Evolutionary conservation across 305 asterid genomes (phyloP).

Genomic region (Plantago coronopus): DNA sequence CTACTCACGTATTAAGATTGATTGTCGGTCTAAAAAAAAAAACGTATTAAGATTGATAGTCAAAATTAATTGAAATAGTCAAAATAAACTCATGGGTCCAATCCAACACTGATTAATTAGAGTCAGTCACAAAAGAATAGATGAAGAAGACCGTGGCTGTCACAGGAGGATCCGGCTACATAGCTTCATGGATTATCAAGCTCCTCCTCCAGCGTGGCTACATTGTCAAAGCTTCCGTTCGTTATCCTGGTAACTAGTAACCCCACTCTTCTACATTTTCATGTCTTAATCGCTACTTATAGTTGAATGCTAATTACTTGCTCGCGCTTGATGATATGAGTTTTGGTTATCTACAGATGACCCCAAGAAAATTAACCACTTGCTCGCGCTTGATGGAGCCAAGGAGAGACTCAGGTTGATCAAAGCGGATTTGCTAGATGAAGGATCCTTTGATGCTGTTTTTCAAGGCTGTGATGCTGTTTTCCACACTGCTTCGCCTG

Average conservation of each 20-base stretch:
- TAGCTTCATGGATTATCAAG: slow-evolving; percentile 30
- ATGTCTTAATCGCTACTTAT: not conserved
- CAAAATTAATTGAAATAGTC: too few relatives aligned
- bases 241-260: slow-evolving; percentile 17
- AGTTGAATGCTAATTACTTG: not conserved
- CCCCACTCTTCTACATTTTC: not conserved
- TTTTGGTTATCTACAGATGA: slow-evolving; percentile 22
- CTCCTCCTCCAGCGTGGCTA: slow-evolving; percentile 25
- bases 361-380: slow-evolving; percentile 33
- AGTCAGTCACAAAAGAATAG: too few relatives aligned
- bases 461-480: slow-evolving; percentile 45
- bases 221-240: slow-evolving; percentile 30
- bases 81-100: too few relatives aligned
- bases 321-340: not conserved
- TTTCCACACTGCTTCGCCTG: slow-evolving; percentile 34
- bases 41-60: too few relatives aligned
- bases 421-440: slow-evolving; percentile 39
- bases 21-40: too few relatives aligned
- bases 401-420: slow-evolving; percentile 45
- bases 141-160: slow-evolving; percentile 17
- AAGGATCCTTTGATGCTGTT: slow-evolving; percentile 41
- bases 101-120: too few relatives aligned
- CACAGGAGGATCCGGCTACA: slow-evolving; percentile 29
- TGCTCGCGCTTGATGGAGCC: slow-evolving; percentile 42
- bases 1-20: too few relatives aligned